phyloP scores from a whole-genome alignment of 2,329 filamentous ascomycete genomes.

The Pseudogymnoascus sp. region DNA sequence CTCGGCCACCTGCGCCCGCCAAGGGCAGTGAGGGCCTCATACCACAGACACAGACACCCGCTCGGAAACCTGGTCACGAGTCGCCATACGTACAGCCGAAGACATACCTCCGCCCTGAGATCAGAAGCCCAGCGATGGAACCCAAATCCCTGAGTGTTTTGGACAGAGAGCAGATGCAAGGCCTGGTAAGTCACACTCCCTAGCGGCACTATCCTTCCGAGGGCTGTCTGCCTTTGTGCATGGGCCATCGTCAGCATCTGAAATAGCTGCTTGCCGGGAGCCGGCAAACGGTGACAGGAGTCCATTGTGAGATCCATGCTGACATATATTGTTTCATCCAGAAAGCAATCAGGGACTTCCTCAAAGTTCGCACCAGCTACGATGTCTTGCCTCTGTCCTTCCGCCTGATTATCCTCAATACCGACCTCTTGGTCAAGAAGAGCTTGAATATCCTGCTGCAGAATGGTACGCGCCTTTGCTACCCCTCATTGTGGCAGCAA shows the following conservation, averaged over 20 bases:
- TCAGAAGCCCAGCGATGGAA: constrained; percentile 25
- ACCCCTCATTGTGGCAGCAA: background rate
- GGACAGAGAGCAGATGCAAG: constrained; percentile 70
- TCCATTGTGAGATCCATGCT: background rate
- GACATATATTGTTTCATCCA: constrained; percentile 31
- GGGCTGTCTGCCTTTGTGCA: background rate
- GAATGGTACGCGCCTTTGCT: constrained; percentile 57
- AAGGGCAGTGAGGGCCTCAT: constrained; percentile 16
- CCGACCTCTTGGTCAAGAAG: constrained; percentile 90
- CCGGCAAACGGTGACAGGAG: background rate
- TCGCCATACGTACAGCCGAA: constrained; percentile 28
- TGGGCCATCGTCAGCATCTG: background rate
- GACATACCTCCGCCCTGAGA: constrained; percentile 29
- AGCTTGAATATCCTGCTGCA: constrained; percentile 91
- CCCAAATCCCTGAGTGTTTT: constrained; percentile 46
- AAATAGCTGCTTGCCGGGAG: background rate
- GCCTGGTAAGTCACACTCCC: constrained; percentile 52
- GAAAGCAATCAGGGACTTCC: constrained; percentile 89
- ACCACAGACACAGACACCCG: constrained; percentile 23
- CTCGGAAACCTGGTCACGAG: constrained; percentile 26
- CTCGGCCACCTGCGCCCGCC: constrained; percentile 23
- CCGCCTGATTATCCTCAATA: constrained; percentile 92
- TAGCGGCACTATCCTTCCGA: background rate
- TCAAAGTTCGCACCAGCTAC: constrained; percentile 93
- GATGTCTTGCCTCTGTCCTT: constrained; percentile 95